phyloP scores from a whole-genome alignment of 1,139 yeast species.

The Magnusiomyces paraingens region DNA sequence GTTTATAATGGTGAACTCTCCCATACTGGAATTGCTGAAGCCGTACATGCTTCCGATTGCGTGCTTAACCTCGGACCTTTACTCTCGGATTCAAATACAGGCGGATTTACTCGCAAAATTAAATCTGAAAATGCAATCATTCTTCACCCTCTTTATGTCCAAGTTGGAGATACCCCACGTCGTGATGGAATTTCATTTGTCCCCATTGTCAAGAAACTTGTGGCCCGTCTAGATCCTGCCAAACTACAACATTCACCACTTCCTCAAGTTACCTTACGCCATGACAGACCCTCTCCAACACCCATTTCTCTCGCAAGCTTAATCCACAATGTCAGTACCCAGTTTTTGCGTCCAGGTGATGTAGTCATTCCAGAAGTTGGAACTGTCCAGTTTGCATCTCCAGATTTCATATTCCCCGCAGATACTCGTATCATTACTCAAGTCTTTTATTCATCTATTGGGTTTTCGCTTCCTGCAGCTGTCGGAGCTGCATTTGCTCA shows the following conservation, averaged over 20 bases:
- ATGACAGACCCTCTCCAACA: conserved; percentile 20
- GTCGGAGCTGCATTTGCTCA: conserved; percentile 71
- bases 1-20: conserved; percentile 53
- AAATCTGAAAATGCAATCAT: conserved; percentile 33
- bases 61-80: conserved; percentile 39
- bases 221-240: conserved; percentile 32
- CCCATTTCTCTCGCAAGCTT: conserved; percentile 36
- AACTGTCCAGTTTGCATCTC: conserved; percentile 64
- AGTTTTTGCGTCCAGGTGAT: conserved; percentile 52
- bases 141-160: conserved; percentile 42
- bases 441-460: conserved; percentile 74
- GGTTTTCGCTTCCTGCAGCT: conserved; percentile 79
- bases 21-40: conserved; percentile 38
- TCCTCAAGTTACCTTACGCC: conserved; percentile 18
- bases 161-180: conserved; percentile 38
- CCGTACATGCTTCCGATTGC: conserved; percentile 33
- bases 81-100: conserved; percentile 39
- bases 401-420: conserved; percentile 54
- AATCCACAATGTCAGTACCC: conserved; percentile 23
- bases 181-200: conserved; percentile 39
- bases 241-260: conserved; percentile 27
- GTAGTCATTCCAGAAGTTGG: conserved; percentile 71
- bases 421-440: conserved; percentile 52
- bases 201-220: conserved; percentile 41
- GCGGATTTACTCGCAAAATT: conserved; percentile 37